These are phyloP conservation scores for Lagenidium giganteum DNA, from an alignment of 352 stramenopile species.

Conservation along the genomic window DNA sequence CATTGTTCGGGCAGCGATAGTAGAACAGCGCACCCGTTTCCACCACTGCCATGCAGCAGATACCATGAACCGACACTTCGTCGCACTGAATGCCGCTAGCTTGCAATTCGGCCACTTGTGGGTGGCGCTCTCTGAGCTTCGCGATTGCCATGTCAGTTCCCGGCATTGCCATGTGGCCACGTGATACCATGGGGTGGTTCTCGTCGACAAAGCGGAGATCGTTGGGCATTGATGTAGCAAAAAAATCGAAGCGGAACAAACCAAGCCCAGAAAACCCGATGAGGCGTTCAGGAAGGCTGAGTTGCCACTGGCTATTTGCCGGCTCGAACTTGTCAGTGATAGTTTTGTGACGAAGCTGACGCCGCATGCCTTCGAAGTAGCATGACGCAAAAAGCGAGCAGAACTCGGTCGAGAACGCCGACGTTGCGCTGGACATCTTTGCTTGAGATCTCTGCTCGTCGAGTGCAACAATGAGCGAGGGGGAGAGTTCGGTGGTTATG, in stretches of 20 bases:
- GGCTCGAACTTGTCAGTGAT: slow-evolving; percentile 6
- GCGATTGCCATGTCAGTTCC: slow-evolving; percentile 5
- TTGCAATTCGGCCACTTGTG: slow-evolving; percentile 10
- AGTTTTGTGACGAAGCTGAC: slow-evolving; percentile 12
- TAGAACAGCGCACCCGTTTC: slow-evolving; percentile 16
- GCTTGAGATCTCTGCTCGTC: no score
- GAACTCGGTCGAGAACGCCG: slow-evolving; percentile 5
- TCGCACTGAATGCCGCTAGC: slow-evolving; percentile 2
- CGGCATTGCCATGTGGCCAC: slow-evolving; percentile 3
- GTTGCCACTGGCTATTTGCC: slow-evolving; percentile 9
- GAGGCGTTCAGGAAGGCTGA: slow-evolving; percentile 11
- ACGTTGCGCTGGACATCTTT: slow-evolving; percentile 2
- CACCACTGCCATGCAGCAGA: slow-evolving; percentile 13
- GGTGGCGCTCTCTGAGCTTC: slow-evolving; percentile 2
- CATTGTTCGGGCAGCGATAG: slow-evolving; percentile 15
- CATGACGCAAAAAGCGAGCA: slow-evolving; percentile 5
- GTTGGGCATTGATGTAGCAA: slow-evolving; percentile 9
- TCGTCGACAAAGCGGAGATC: slow-evolving; percentile 13
- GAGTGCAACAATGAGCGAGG: no score
- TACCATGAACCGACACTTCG: slow-evolving; percentile 9
- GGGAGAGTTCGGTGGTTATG: no score
- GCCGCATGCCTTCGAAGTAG: slow-evolving; percentile 16
- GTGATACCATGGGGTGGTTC: slow-evolving; percentile 10
- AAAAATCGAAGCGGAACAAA: slow-evolving; percentile 13
- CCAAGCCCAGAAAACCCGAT: slow-evolving; percentile 12